Conservation (phyloP, 2,329 filamentous ascomycete species). For the Diaporthe amygdali region DNA sequence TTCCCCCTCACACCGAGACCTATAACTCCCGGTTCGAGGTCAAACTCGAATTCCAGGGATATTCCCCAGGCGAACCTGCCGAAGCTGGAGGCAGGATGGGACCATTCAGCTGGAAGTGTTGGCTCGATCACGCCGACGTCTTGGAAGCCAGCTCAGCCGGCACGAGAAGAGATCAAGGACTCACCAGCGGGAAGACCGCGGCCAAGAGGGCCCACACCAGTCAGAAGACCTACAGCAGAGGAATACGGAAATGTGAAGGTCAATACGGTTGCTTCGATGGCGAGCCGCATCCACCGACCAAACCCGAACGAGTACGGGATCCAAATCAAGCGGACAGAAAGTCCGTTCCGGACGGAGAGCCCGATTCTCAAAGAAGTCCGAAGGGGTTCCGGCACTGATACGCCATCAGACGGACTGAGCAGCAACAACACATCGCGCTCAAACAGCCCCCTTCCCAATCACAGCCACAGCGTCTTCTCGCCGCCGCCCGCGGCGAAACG, state of each 20-base stretch:
- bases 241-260: slow-evolving; percentile 5
- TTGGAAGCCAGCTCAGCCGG: not conserved
- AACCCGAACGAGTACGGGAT: slow-evolving; percentile 13
- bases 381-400: not conserved
- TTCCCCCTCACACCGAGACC: slow-evolving; percentile 23
- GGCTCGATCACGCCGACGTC: not conserved
- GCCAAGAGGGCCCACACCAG: not conserved
- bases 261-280: not conserved
- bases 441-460: slow-evolving; percentile 2
- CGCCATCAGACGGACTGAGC: not conserved
- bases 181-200: not conserved
- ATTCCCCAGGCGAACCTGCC: not conserved
- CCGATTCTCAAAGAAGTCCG: slow-evolving; percentile 11
- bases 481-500: slow-evolving; percentile 16
- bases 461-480: slow-evolving; percentile 24
- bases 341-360: slow-evolving; percentile 15
- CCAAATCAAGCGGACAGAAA: not conserved
- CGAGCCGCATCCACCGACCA: not conserved
- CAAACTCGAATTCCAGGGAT: not conserved
- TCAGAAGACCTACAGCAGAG: slow-evolving; percentile 7
- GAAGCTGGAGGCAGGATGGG: slow-evolving; percentile 1
- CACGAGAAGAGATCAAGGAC: not conserved
- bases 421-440: slow-evolving; percentile 14
- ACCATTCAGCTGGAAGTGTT: not conserved
- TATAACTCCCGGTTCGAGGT: not conserved